Evolutionary conservation across 768 basidiomycete genomes (phyloP).

Genomic region (Suillus subluteus): DNA sequence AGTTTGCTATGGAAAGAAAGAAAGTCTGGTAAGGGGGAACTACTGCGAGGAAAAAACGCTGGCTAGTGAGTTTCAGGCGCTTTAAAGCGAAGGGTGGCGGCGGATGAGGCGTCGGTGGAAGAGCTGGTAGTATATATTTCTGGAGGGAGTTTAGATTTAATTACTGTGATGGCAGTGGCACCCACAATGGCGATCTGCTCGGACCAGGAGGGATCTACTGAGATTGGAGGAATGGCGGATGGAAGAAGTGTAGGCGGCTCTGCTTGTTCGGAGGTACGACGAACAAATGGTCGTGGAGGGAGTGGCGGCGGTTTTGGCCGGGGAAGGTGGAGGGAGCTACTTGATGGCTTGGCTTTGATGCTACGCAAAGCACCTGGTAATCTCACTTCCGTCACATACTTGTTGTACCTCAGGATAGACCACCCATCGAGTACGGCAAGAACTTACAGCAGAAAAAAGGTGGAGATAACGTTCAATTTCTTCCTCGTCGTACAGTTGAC

Average conservation of each 20-base stretch:
- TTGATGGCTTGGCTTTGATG: slow-evolving; percentile 12
- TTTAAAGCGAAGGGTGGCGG: slow-evolving; percentile 56
- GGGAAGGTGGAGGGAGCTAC: slow-evolving; percentile 2
- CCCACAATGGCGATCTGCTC: slow-evolving; percentile 31
- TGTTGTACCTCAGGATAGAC: slow-evolving; percentile 6
- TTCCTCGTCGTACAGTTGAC: slow-evolving; percentile 64
- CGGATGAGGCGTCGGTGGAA: slow-evolving; percentile 46
- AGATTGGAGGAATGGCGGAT: slow-evolving; percentile 14
- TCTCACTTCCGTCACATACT: slow-evolving; percentile 67
- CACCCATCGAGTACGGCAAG: not conserved
- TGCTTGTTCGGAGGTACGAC: not conserved
- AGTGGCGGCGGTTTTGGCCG: slow-evolving; percentile 5
- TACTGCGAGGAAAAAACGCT: slow-evolving; percentile 58
- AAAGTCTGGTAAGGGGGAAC: slow-evolving; percentile 54
- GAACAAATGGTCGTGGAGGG: slow-evolving; percentile 6
- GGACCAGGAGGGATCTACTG: slow-evolving; percentile 27
- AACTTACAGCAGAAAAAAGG: slow-evolving; percentile 62
- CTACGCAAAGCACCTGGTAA: slow-evolving; percentile 27
- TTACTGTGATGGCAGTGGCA: slow-evolving; percentile 15
- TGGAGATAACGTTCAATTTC: slow-evolving; percentile 63
- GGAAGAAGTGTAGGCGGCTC: slow-evolving; percentile 8
- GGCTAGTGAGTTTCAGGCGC: slow-evolving; percentile 51
- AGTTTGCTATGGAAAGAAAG: slow-evolving; percentile 36
- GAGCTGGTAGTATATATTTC: slow-evolving; percentile 48
- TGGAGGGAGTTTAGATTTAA: slow-evolving; percentile 20